These are phyloP conservation scores for Penicillium lagena DNA, from an alignment of 495 filamentous ascomycete species.

Conservation along the genomic window DNA sequence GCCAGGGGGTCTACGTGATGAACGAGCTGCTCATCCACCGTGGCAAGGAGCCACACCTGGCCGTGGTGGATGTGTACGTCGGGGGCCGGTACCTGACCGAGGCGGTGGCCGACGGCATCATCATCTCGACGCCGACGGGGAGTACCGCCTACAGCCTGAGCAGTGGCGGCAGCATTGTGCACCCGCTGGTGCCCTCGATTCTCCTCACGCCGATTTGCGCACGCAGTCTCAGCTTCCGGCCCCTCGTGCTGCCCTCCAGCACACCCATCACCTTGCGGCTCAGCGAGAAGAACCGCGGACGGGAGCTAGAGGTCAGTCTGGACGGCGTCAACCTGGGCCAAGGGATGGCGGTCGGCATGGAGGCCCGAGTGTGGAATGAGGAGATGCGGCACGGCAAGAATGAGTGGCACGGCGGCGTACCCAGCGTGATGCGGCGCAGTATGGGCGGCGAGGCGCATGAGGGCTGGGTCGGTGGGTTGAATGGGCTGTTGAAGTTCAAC, in stretches of 20 bases:
- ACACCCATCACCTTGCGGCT: constrained; percentile 77
- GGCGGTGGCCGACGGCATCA: constrained; percentile 89
- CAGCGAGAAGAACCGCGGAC: constrained; percentile 73
- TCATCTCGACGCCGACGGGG: constrained; percentile 88
- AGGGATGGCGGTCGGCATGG: constrained; percentile 74
- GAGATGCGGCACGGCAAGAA: constrained; percentile 60
- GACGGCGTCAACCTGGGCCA: constrained; percentile 70
- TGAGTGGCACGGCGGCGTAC: constrained; percentile 55
- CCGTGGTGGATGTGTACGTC: constrained; percentile 82
- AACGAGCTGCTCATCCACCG: constrained; percentile 95
- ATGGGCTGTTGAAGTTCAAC: constrained; percentile 94
- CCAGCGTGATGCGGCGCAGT: constrained; percentile 47
- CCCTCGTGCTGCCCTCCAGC: constrained; percentile 80
- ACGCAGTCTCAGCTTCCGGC: constrained; percentile 83
- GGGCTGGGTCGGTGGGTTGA: constrained; percentile 94
- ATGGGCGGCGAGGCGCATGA: constrained; percentile 60
- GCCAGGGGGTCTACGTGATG: constrained; percentile 68
- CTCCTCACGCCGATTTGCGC: constrained; percentile 93
- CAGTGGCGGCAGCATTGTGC: constrained; percentile 88
- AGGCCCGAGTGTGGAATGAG: constrained; percentile 81
- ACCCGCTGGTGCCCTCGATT: constrained; percentile 80
- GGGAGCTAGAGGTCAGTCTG: constrained; percentile 81
- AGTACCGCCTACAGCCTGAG: constrained; percentile 93
- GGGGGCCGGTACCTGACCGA: constrained; percentile 83
- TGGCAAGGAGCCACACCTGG: constrained; percentile 80